Evolutionary conservation across 139 green algal species (phyloP).

Genomic region (Pedinophyceae sp.): DNA sequence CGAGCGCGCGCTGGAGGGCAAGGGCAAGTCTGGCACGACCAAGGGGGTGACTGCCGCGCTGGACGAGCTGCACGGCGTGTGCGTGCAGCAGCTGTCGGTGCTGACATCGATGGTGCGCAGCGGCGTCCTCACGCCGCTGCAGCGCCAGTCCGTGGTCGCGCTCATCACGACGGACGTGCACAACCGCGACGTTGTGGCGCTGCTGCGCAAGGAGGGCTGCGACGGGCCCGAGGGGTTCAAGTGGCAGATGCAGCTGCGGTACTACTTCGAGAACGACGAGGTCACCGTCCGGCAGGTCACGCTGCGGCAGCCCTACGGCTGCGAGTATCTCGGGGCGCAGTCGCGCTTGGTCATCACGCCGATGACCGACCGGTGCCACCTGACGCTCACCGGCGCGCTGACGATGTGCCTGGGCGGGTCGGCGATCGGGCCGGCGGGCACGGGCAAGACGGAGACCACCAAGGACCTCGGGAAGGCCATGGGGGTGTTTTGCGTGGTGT

Average conservation of each 20-base stretch:
- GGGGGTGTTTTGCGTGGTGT: constrained; percentile 51
- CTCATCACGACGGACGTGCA: constrained; percentile 28
- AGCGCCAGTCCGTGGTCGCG: constrained; percentile 9
- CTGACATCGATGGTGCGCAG: background rate
- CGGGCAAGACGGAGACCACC: too few species aligned
- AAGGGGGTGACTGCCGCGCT: too few species aligned
- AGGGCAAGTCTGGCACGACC: background rate
- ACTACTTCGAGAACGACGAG: constrained; percentile 14
- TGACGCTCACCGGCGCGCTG: constrained; percentile 14
- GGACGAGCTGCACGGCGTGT: background rate
- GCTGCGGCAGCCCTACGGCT: constrained; percentile 3
- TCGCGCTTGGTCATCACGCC: constrained; percentile 11
- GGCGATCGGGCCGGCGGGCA: constrained; percentile 19
- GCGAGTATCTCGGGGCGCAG: constrained; percentile 14
- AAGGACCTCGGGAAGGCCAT: too few species aligned
- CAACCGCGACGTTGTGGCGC: constrained; percentile 16
- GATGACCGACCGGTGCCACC: constrained; percentile 13
- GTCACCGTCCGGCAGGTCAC: constrained; percentile 1
- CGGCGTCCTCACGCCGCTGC: background rate
- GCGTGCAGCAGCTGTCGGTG: background rate
- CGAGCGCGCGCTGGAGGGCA: constrained; percentile 6
- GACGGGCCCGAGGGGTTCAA: background rate
- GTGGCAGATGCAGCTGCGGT: constrained; percentile 17
- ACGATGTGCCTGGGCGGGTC: constrained; percentile 11
- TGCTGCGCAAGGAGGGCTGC: constrained; percentile 2